Conservation (phyloP, 2,329 filamentous ascomycete genomes). For the Xylariaceae sp. region DNA sequence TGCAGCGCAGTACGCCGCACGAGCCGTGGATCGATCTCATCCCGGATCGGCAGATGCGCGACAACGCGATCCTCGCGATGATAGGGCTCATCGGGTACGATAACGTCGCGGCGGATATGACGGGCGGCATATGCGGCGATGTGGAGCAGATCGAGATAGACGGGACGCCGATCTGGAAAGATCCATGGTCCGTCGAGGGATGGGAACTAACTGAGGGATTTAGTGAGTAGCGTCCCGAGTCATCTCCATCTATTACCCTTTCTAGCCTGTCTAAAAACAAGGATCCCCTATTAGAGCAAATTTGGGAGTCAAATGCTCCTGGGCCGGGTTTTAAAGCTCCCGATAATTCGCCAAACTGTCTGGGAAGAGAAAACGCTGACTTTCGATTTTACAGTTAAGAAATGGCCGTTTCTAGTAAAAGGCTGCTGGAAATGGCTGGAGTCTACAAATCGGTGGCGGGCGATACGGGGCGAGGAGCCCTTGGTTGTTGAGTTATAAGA, state of each 20-base stretch:
- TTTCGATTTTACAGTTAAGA: too few relatives aligned
- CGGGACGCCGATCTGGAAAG: constrained; percentile 40
- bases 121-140: constrained; percentile 12
- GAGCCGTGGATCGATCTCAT: constrained; percentile 30
- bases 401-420: constrained; percentile 43
- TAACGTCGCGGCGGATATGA: constrained; percentile 22
- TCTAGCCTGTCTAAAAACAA: too few relatives aligned
- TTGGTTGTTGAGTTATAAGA: constrained; percentile 21
- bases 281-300: too few relatives aligned
- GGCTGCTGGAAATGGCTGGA: constrained; percentile 42
- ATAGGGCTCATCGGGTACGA: constrained; percentile 13
- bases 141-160: constrained; percentile 11
- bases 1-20: constrained; percentile 30
- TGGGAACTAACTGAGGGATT: constrained; percentile 49
- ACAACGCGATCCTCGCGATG: constrained; percentile 25
- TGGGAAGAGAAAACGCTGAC: too few relatives aligned
- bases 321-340: too few relatives aligned
- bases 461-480: constrained; percentile 28
- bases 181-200: constrained; percentile 42
- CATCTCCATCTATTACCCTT: too few relatives aligned
- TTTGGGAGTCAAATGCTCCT: too few relatives aligned
- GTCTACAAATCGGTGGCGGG: constrained; percentile 46
- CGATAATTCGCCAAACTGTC: too few relatives aligned
- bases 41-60: constrained; percentile 26
- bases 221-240: too few relatives aligned